Percentiles rank a stretch among this genome's conserved stretches.
Conservation (phyloP, 1,284 basidiomycete species). For the Tranzscheliella williamsii region DNA sequence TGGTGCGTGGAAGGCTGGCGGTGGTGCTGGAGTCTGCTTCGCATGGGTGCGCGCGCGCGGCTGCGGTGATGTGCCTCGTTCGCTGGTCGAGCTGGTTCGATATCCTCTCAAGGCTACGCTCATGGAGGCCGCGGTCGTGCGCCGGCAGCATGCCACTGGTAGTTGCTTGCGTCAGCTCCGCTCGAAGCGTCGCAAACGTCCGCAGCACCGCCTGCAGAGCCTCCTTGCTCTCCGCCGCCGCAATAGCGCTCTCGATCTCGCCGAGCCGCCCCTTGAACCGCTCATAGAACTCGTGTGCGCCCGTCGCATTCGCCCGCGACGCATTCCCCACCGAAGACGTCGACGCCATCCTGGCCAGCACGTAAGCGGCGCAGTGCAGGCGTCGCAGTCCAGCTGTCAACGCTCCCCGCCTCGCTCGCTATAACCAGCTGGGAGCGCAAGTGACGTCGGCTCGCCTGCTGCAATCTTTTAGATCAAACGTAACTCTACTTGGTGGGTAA, state of each 20-base stretch:
- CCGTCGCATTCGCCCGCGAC: slow-evolving; percentile 9
- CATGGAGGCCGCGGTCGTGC: slow-evolving; percentile 28
- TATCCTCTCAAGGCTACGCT: slow-evolving; percentile 9
- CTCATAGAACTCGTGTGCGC: slow-evolving; percentile 23
- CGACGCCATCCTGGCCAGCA: no score
- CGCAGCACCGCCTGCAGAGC: slow-evolving; percentile 13
- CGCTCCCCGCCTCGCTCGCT: no score
- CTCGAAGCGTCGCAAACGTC: slow-evolving; percentile 6
- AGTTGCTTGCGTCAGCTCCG: slow-evolving; percentile 20
- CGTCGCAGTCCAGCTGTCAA: no score
- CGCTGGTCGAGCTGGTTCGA: background rate
- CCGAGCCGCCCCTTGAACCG: slow-evolving; percentile 6
- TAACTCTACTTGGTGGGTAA: no score
- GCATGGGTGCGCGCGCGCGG: background rate
- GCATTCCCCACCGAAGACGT: slow-evolving; percentile 20
- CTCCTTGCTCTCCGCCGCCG: background rate
- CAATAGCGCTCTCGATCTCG: slow-evolving; percentile 4
- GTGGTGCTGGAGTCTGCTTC: background rate
- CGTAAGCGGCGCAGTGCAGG: no score
- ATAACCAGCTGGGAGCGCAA: no score
- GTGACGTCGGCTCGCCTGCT: no score
- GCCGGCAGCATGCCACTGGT: slow-evolving; percentile 20
- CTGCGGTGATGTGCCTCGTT: background rate
- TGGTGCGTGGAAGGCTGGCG: no score
- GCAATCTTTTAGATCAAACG: no score